Conservation (phyloP, 2,329 filamentous ascomycete genomes). For the Colletotrichum sansevieriae region DNA sequence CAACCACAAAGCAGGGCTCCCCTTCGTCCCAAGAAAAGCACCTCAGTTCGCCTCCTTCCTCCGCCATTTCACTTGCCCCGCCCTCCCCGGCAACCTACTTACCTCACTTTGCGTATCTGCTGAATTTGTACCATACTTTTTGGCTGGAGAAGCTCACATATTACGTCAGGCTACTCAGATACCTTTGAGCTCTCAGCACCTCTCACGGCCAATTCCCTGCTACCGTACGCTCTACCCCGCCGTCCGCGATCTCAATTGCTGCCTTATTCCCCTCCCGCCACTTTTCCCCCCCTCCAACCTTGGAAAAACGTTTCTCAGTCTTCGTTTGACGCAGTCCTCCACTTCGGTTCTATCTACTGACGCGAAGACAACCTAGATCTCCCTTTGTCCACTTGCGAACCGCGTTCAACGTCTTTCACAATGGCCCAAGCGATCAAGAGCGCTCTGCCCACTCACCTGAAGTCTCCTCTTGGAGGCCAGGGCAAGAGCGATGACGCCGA, state of each 20-base stretch:
- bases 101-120: slow-evolving; percentile 4
- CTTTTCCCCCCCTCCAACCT: slow-evolving; percentile 6
- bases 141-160: slow-evolving; percentile 37
- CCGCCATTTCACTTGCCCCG: slow-evolving; percentile 14
- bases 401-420: slow-evolving; percentile 47
- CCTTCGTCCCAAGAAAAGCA: slow-evolving; percentile 18
- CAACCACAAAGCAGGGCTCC: slow-evolving; percentile 9
- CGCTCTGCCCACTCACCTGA: slow-evolving; percentile 87
- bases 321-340: background rate
- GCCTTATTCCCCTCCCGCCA: slow-evolving; percentile 13
- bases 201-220: slow-evolving; percentile 31
- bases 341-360: slow-evolving; percentile 13
- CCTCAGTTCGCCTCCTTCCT: slow-evolving; percentile 24
- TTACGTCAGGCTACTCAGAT: slow-evolving; percentile 42
- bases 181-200: slow-evolving; percentile 26
- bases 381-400: slow-evolving; percentile 15
- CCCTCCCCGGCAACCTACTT: background rate
- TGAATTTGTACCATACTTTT: no score
- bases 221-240: slow-evolving; percentile 36
- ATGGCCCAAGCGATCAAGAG: slow-evolving; percentile 81
- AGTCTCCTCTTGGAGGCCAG: slow-evolving; percentile 59
- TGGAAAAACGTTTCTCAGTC: background rate
- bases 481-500: slow-evolving; percentile 60
- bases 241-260: slow-evolving; percentile 26
- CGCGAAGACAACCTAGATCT: background rate